A percentile compares a stretch with the other conserved stretches of the same genome.
Conservation (phyloP, 2,329 filamentous ascomycete species). For the Aspergillus versicolor region DNA sequence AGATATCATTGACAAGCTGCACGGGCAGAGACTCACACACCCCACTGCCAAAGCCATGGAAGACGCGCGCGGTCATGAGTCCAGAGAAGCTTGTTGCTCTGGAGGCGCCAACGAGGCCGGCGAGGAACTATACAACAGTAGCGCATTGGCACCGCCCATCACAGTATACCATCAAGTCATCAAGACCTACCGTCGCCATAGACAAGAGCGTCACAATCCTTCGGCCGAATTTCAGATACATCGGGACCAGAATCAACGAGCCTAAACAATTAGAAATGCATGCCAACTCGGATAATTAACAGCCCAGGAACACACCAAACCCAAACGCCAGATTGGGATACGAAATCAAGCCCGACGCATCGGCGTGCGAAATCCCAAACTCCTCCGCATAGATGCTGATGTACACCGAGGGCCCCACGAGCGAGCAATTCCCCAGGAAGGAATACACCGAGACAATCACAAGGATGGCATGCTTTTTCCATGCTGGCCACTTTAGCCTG, state of each 20-base stretch:
- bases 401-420: constrained; percentile 60
- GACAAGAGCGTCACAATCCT: constrained; percentile 46
- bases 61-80: constrained; percentile 44
- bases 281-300: too few species aligned
- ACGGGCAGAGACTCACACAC: constrained; percentile 50
- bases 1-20: constrained; percentile 50
- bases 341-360: constrained; percentile 57
- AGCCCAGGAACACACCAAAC: constrained; percentile 43
- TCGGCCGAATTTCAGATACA: constrained; percentile 55
- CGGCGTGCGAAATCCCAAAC: constrained; percentile 52
- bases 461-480: constrained; percentile 59
- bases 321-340: constrained; percentile 63
- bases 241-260: constrained; percentile 56
- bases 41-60: constrained; percentile 45
- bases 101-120: constrained; percentile 44
- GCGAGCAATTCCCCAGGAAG: constrained; percentile 58
- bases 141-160: too few species aligned
- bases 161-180: too few species aligned
- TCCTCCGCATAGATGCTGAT: constrained; percentile 54
- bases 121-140: constrained; percentile 33
- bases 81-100: constrained; percentile 40
- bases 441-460: constrained; percentile 56
- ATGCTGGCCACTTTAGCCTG: constrained; percentile 52
- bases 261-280: constrained; percentile 18
- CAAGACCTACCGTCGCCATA: constrained; percentile 32